Evolutionary conservation across 805 yeast genomes (phyloP), one percentile per base, ranked within the genome.

Genomic region (Torulaspora indica): DNA sequence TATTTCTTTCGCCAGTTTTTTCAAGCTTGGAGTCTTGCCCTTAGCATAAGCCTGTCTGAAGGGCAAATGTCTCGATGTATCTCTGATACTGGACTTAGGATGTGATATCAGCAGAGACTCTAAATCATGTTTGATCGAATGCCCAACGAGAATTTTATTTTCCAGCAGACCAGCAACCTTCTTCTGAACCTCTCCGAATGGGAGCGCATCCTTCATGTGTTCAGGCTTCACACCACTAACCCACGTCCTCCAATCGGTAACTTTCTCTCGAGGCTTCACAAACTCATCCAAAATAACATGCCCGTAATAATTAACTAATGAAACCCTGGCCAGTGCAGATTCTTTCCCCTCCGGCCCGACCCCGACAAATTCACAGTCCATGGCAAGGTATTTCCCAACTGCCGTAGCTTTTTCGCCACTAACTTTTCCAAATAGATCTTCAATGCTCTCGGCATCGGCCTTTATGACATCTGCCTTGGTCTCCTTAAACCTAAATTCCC

Each of bases 301-400:
- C 0, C 97, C 96, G 57, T 77, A 82, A 60, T 73, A 87, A 60
- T 90, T 88, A 3, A 90, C 96, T 9, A 90, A 69, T 0, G 96
- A 87, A 0, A 89, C 93, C 53, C 97, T 73, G 0, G 95, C 97
- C 12, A 90, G 69, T 1, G 81, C 91, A 4, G 88, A 79, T 36
- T 73, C 78, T 8, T 60, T 47, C 5, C 95, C 95, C 8, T 79
- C 81, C 4, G 75, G 77, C 0, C 96, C 96, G 2, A 85, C 82
- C 8, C 96, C 96, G 2, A 90, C 97, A 70, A 90, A 89, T 56
- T 90, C 98, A 69, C 97, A 89, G 65, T 90, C 98, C 48, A 90
- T 77, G 1, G 96, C 87, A 2, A 89, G 47, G 53, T 76, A 89
- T 55, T 76, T 83, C 1, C 96, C 96, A 1, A 79, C 69, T 35